Base-by-base conservation (phyloP, 495 filamentous ascomycete species). In the Aspergillus nidulans region DNA sequence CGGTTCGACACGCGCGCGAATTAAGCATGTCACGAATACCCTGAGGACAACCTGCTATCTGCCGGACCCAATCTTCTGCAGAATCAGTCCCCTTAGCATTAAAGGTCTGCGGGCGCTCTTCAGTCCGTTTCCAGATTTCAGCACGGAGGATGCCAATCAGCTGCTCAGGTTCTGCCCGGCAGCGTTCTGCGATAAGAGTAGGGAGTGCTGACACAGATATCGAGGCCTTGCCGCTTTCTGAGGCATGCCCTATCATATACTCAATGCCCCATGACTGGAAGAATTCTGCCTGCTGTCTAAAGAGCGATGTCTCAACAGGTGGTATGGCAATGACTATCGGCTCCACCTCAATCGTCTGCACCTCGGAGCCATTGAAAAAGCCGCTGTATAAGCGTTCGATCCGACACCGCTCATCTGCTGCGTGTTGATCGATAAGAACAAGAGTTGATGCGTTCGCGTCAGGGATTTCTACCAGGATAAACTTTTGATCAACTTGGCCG, bases 351-450 rank as follows among this genome's bases (percentile, higher is more conserved):
- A 67, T 57, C 10, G 67, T 64, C n/a, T 58, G 53, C 69, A 73
- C 60, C 25, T 59, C 20, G 16, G 13, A 15, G 36, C 20, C 20
- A 18, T 18, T 39, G 13, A 74, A 67, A 43, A 72, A 67, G 9
- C 84, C 80, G 18, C 63, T 53, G 34, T 88, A 73, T 0, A 98
- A 76, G 0, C 64, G 63, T 68, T 98, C 94, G 7, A 97, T 81
- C 6, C 86, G 82, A 62, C 88, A 86, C 18, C 94, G 80, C 69
- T 98, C 94, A 69, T 95, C 90, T 1, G 92, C 94, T 9, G 94
- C 94, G 65, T 98, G 94, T 61, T 98, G 94, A 65, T 98, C 94
- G 41, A 98, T 80, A 9, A 97, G 76, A 0, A 95, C 79, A 1
- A 98, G 73, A 10, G 82, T 49, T 41, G 24, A 19, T 10, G 55